Percentiles rank a stretch among this genome's conserved stretches.
These are phyloP conservation scores for Colletotrichum sp. DNA, from an alignment of 2,329 filamentous ascomycete species.

Conservation along the genomic window DNA sequence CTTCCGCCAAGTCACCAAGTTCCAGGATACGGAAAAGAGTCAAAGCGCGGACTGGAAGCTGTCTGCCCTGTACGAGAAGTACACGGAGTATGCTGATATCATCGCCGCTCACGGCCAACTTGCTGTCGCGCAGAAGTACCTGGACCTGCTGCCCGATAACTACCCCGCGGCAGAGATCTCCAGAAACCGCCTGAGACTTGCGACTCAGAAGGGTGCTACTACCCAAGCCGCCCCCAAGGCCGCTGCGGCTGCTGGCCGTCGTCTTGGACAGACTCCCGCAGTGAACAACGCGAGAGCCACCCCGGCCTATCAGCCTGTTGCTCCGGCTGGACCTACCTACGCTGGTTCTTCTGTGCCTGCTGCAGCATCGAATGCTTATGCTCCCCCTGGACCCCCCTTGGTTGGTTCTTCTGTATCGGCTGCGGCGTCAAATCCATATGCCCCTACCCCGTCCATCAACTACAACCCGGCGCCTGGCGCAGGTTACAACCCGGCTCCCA, in stretches of 20 bases:
- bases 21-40: conserved; percentile 77
- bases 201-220: conserved; percentile 65
- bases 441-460: conserved; percentile 26
- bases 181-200: conserved; percentile 82
- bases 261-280: conserved; percentile 26
- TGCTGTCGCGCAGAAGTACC: conserved; percentile 85
- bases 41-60: conserved; percentile 88
- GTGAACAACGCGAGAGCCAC: not conserved
- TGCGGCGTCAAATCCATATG: conserved; percentile 37
- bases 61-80: conserved; percentile 87
- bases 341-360: not conserved
- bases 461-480: conserved; percentile 31
- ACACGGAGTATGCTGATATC: conserved; percentile 96
- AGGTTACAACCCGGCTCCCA: conserved; percentile 25
- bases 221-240: conserved; percentile 36
- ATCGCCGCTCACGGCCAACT: conserved; percentile 89
- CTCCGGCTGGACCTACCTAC: not conserved
- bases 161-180: conserved; percentile 90
- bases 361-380: conserved; percentile 13
- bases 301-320: conserved; percentile 2
- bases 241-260: conserved; percentile 29
- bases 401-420: conserved; percentile 38
- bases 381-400: conserved; percentile 32
- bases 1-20: conserved; percentile 93
- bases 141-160: conserved; percentile 81